phyloP scores from a whole-genome alignment of 1,139 yeast species.

The Magnusiomyces paraingens region DNA sequence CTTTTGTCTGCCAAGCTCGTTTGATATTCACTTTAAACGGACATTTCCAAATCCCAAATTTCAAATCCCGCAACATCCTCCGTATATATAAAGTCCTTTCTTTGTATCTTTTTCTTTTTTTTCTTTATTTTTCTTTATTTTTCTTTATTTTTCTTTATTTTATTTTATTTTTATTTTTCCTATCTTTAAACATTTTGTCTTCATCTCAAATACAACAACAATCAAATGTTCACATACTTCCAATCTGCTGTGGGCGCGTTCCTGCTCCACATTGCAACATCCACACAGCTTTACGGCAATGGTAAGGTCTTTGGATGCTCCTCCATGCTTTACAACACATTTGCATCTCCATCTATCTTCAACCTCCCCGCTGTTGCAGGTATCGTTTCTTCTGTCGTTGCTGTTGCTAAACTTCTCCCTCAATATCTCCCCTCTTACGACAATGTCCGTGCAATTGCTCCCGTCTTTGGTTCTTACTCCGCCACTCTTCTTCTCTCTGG shows the following conservation, averaged over 20 bases:
- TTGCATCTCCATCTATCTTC: conserved; percentile 23
- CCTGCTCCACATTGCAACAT: conserved; percentile 40
- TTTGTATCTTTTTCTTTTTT: no score
- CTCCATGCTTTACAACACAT: conserved; percentile 34
- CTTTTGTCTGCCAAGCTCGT: no score
- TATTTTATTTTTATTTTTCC: no score
- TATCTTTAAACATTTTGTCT: no score
- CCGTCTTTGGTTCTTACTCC: conserved; percentile 16
- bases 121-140: no score
- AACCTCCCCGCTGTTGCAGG: conserved; percentile 32
- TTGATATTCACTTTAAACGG: no score
- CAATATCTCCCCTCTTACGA: conserved; percentile 27
- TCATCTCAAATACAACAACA: neutral
- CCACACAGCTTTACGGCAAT: conserved; percentile 34
- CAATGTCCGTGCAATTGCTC: conserved; percentile 16
- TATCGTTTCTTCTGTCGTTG: conserved; percentile 26
- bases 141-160: no score
- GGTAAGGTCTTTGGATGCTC: conserved; percentile 44
- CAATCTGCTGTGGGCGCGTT: conserved; percentile 41
- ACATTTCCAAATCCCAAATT: no score
- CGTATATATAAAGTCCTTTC: no score
- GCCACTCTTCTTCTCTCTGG: conserved; percentile 30
- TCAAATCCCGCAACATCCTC: no score
- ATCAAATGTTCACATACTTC: conserved; percentile 40
- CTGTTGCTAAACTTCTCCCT: conserved; percentile 27